These are phyloP conservation scores for Linnemannia zychae DNA, from an alignment of 192 early-diverging fungal genomes.

Conservation along the genomic window DNA sequence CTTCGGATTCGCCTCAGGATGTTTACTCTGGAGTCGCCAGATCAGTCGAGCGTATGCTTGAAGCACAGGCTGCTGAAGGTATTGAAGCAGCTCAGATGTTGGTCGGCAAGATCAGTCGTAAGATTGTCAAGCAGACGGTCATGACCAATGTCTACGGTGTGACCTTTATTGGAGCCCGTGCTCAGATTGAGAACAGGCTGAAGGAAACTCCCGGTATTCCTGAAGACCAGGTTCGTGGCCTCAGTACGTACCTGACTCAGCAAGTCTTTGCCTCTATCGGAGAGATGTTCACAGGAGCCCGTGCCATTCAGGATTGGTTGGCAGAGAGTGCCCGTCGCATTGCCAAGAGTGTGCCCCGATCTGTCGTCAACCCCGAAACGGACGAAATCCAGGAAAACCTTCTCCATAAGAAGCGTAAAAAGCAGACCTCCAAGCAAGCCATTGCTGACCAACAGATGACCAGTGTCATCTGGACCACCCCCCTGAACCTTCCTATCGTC, in stretches of 20 bases:
- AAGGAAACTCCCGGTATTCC: slow-evolving; percentile 83
- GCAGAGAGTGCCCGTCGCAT: slow-evolving; percentile 88
- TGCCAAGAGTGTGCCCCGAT: slow-evolving; percentile 78
- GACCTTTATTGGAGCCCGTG: slow-evolving; percentile 92
- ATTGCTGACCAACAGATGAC: slow-evolving; percentile 77
- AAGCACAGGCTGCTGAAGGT: slow-evolving; percentile 75
- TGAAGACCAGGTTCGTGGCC: slow-evolving; percentile 70
- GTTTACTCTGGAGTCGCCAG: slow-evolving; percentile 93
- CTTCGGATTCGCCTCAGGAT: slow-evolving; percentile 89
- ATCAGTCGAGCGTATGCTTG: slow-evolving; percentile 75
- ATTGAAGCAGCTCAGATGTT: slow-evolving; percentile 74
- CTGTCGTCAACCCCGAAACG: slow-evolving; percentile 57
- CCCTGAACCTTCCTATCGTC: slow-evolving; percentile 92
- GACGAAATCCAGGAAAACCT: slow-evolving; percentile 52
- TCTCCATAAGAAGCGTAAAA: slow-evolving; percentile 28
- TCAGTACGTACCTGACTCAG: slow-evolving; percentile 82
- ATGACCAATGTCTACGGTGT: slow-evolving; percentile 99
- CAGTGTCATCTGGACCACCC: slow-evolving; percentile 96
- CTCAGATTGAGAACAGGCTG: slow-evolving; percentile 88
- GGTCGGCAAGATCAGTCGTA: slow-evolving; percentile 82
- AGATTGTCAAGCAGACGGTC: slow-evolving; percentile 98
- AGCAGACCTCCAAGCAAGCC: slow-evolving; percentile 59
- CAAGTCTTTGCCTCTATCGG: slow-evolving; percentile 89
- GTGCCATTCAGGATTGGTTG: slow-evolving; percentile 94
- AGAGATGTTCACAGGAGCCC: slow-evolving; percentile 91